Percentiles rank a stretch among this genome's conserved stretches.
Evolutionary conservation across 2,329 filamentous ascomycete genomes (phyloP).

Genomic region (Verticillium nubilum): DNA sequence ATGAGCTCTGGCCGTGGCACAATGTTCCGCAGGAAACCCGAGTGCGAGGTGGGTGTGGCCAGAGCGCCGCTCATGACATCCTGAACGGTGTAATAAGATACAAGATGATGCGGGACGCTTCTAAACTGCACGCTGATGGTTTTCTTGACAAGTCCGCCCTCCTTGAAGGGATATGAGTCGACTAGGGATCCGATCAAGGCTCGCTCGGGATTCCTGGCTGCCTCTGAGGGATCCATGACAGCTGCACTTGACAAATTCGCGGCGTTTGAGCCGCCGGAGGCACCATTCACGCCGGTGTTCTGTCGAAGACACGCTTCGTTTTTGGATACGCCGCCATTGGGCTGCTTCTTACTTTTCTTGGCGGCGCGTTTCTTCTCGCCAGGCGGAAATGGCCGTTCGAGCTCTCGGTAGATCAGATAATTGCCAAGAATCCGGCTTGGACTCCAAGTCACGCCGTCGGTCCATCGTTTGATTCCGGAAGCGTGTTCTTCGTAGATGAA

Average conservation of each 20-base stretch:
- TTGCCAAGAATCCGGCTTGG: conserved; percentile 81
- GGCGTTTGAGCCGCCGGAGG: neutral
- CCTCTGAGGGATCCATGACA: conserved; percentile 9
- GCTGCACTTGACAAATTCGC: neutral
- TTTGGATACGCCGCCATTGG: conserved; percentile 30
- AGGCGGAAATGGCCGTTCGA: conserved; percentile 70
- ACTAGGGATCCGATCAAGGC: conserved; percentile 56
- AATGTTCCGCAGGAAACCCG: conserved; percentile 4
- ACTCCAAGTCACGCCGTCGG: conserved; percentile 86
- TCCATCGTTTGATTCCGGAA: conserved; percentile 92
- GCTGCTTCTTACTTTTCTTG: conserved; percentile 54
- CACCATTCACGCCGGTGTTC: neutral
- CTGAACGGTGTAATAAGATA: conserved; percentile 81
- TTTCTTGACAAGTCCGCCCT: conserved; percentile 81
- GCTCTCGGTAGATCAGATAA: conserved; percentile 79
- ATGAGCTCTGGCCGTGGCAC: conserved; percentile 53
- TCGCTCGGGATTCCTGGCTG: conserved; percentile 8
- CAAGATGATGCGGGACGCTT: conserved; percentile 75
- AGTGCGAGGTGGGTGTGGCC: conserved; percentile 49
- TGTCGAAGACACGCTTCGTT: conserved; percentile 9
- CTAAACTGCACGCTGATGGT: conserved; percentile 77
- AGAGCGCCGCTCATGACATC: conserved; percentile 65
- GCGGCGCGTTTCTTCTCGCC: conserved; percentile 82
- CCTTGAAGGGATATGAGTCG: conserved; percentile 87
- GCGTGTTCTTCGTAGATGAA: conserved; percentile 91